These are phyloP conservation scores for Cryptococcus sp. DNA, from an alignment of 1,284 basidiomycete genomes.

Conservation along the genomic window DNA sequence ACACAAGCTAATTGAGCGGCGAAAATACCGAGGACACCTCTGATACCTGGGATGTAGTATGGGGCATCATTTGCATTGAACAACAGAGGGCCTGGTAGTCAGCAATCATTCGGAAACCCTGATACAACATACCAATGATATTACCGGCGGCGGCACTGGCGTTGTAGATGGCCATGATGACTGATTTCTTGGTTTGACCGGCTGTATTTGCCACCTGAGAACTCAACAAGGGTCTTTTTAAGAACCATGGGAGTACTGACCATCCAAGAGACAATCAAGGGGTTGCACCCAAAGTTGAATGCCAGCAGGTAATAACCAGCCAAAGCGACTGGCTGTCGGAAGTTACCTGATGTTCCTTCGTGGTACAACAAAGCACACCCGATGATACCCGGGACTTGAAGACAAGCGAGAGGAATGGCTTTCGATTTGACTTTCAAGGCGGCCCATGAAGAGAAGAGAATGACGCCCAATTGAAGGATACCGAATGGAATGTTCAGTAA, in stretches of 20 bases:
- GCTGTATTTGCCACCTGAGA: slow-evolving; percentile 40
- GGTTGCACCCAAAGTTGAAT: slow-evolving; percentile 47
- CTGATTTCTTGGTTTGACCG: slow-evolving; percentile 49
- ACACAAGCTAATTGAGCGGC: slow-evolving; percentile 27
- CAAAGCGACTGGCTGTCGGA: slow-evolving; percentile 18
- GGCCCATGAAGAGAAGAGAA: slow-evolving; percentile 33
- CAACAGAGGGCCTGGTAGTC: slow-evolving; percentile 24
- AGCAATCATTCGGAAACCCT: too few relatives aligned
- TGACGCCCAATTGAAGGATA: slow-evolving; percentile 37
- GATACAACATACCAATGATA: slow-evolving; percentile 28
- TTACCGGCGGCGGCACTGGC: slow-evolving; percentile 30
- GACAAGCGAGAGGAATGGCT: slow-evolving; percentile 28
- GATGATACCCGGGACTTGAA: slow-evolving; percentile 38
- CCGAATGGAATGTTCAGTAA: slow-evolving; percentile 50
- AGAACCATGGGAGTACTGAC: slow-evolving; percentile 5
- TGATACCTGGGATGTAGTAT: slow-evolving; percentile 40
- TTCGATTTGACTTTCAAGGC: slow-evolving; percentile 38
- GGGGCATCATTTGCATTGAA: slow-evolving; percentile 44
- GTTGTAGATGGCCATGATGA: slow-evolving; percentile 35
- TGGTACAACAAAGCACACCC: slow-evolving; percentile 29
- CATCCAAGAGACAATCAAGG: slow-evolving; percentile 47
- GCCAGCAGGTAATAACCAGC: slow-evolving; percentile 48
- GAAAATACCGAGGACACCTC: slow-evolving; percentile 42
- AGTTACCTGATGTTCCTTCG: slow-evolving; percentile 15
- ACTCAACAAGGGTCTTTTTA: too few relatives aligned